Percentiles rank a stretch among this genome's conserved stretches.
Conservation (phyloP, 164 flowering plant species). For the Sextonia rubra region DNA sequence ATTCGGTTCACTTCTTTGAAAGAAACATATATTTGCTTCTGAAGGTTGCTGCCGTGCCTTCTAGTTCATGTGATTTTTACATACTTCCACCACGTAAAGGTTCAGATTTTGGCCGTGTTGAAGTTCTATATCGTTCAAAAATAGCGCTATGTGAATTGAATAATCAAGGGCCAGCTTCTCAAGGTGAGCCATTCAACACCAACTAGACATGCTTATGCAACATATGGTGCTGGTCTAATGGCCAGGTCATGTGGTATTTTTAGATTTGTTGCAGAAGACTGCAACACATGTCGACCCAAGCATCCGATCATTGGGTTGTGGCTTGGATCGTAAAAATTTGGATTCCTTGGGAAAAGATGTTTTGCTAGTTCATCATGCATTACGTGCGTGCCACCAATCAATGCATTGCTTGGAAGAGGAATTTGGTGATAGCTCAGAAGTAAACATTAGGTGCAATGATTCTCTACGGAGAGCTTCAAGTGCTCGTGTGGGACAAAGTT, state of each 20-base stretch:
- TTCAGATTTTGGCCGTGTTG: slow-evolving; percentile 4
- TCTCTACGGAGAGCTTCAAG: background rate
- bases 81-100: slow-evolving; percentile 21
- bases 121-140: slow-evolving; percentile 13
- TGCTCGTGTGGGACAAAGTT: background rate
- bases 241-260: background rate
- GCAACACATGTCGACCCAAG: background rate
- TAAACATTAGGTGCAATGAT: slow-evolving; percentile 1
- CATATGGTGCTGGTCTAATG: no score
- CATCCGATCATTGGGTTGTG: background rate
- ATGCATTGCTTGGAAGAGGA: slow-evolving; percentile 6
- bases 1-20: background rate
- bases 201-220: background rate
- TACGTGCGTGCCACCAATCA: background rate
- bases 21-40: background rate
- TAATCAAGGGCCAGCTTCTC: background rate
- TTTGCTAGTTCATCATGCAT: background rate
- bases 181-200: slow-evolving; percentile 5
- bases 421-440: slow-evolving; percentile 11
- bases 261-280: background rate
- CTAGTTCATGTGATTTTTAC: slow-evolving; percentile 11
- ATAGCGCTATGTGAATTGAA: background rate
- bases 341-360: background rate
- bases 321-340: background rate
- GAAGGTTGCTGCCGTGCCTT: slow-evolving; percentile 24